Evolutionary conservation across 2,329 filamentous ascomycete species (phyloP).

Genomic region (Alternaria conjuncta): DNA sequence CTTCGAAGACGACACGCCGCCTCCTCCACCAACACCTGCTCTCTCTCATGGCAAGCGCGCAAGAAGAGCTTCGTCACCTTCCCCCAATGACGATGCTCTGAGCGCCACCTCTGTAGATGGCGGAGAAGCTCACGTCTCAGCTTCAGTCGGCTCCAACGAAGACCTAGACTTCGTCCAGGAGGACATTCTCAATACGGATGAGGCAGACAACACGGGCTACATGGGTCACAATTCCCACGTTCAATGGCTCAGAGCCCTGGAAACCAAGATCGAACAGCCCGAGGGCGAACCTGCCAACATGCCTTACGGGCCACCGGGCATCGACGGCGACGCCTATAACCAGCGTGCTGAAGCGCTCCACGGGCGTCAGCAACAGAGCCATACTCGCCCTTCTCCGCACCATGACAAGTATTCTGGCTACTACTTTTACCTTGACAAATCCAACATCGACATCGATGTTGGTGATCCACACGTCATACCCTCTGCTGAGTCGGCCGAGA

Average conservation of each 20-base stretch:
- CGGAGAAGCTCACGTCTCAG: constrained; percentile 7
- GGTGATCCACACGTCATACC: constrained; percentile 35
- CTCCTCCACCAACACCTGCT: background rate
- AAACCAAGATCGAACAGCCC: constrained; percentile 10
- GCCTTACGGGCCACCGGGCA: constrained; percentile 28
- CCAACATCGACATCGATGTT: constrained; percentile 17
- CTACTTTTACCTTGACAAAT: constrained; percentile 38
- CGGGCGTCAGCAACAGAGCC: background rate
- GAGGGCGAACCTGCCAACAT: constrained; percentile 13
- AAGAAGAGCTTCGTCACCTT: background rate
- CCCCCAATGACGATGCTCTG: background rate
- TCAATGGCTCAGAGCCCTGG: constrained; percentile 31
- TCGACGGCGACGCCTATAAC: constrained; percentile 8
- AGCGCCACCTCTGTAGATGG: constrained; percentile 3
- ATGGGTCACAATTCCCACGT: constrained; percentile 33
- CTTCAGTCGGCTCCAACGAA: constrained; percentile 18
- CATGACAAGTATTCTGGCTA: constrained; percentile 1
- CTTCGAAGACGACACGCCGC: constrained; percentile 13
- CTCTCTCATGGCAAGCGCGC: constrained; percentile 9
- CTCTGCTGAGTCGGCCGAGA: constrained; percentile 27
- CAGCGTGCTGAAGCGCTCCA: constrained; percentile 5
- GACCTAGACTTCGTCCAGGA: constrained; percentile 24
- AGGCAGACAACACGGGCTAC: constrained; percentile 30
- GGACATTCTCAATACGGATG: constrained; percentile 20
- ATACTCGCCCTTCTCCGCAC: background rate